Percentiles rank a stretch among this genome's conserved stretches.
These are phyloP conservation scores for Akanthomyces dipterigenus DNA, from an alignment of 2,329 filamentous ascomycete species.

Conservation along the genomic window DNA sequence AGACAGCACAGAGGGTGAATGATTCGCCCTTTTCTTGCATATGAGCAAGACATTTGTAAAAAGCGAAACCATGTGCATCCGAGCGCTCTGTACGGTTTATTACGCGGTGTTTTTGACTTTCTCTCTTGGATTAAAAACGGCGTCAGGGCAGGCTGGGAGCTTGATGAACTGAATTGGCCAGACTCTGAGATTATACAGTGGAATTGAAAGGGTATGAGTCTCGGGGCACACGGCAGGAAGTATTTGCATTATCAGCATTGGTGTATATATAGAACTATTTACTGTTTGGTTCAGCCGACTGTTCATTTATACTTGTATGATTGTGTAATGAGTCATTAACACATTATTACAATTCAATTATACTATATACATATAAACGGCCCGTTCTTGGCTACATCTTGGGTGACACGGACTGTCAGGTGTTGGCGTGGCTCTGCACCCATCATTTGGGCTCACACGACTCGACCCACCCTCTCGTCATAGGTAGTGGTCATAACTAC, in stretches of 20 bases:
- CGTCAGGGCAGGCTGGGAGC: constrained; percentile 7
- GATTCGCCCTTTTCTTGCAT: not conserved
- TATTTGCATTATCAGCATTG: not conserved
- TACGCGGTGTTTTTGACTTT: constrained; percentile 8
- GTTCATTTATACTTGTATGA: not conserved
- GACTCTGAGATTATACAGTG: not conserved
- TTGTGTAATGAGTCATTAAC: too few relatives aligned
- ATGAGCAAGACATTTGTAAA: constrained; percentile 2
- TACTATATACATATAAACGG: not conserved
- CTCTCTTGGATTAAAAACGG: constrained; percentile 7
- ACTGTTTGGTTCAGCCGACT: not conserved
- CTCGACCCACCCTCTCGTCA: not conserved
- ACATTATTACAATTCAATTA: too few relatives aligned
- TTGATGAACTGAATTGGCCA: constrained; percentile 9
- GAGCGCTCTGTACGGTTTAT: constrained; percentile 8
- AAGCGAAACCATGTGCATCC: constrained; percentile 6
- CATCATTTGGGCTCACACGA: not conserved
- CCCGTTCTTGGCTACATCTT: not conserved
- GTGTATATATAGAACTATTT: constrained; percentile 4
- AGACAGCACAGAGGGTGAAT: not conserved
- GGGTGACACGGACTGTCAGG: not conserved
- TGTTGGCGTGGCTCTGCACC: not conserved
- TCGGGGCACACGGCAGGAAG: not conserved
- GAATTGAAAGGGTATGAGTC: not conserved
- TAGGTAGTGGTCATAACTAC: not conserved